These are phyloP conservation scores for Leptographium radiaticola DNA, from an alignment of 2,329 filamentous ascomycete genomes.

Conservation along the genomic window DNA sequence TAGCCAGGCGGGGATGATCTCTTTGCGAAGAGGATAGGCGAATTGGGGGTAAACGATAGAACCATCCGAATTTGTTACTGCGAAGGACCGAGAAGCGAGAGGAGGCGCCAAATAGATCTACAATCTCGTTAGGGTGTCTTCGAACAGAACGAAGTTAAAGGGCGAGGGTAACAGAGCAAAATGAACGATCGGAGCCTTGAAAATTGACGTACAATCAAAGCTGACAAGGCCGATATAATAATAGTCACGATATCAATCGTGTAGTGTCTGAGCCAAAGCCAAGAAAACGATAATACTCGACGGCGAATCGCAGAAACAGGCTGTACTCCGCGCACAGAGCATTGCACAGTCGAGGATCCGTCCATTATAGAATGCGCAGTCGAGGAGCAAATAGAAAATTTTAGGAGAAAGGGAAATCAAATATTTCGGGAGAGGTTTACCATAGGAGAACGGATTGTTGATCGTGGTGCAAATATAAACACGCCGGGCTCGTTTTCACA, in stretches of 20 bases:
- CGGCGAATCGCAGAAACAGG: neutral
- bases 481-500: no score
- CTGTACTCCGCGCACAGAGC: neutral
- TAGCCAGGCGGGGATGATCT: constrained; percentile 59
- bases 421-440: neutral
- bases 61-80: constrained; percentile 51
- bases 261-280: constrained; percentile 49
- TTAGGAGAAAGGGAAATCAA: neutral
- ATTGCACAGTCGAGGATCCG: neutral
- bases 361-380: neutral
- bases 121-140: neutral
- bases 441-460: no score
- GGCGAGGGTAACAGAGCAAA: constrained; percentile 30
- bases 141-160: no score
- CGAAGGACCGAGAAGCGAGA: constrained; percentile 55
- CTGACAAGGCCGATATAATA: constrained; percentile 18
- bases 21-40: constrained; percentile 55
- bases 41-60: constrained; percentile 59
- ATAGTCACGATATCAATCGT: constrained; percentile 58
- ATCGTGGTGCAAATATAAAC: no score
- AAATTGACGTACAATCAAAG: constrained; percentile 35
- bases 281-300: constrained; percentile 27
- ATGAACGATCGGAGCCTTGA: constrained; percentile 40
- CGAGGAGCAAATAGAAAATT: no score
- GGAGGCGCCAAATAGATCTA: constrained; percentile 52